phyloP scores from a whole-genome alignment of 805 yeast species.

The Lipomyces orientalis region DNA sequence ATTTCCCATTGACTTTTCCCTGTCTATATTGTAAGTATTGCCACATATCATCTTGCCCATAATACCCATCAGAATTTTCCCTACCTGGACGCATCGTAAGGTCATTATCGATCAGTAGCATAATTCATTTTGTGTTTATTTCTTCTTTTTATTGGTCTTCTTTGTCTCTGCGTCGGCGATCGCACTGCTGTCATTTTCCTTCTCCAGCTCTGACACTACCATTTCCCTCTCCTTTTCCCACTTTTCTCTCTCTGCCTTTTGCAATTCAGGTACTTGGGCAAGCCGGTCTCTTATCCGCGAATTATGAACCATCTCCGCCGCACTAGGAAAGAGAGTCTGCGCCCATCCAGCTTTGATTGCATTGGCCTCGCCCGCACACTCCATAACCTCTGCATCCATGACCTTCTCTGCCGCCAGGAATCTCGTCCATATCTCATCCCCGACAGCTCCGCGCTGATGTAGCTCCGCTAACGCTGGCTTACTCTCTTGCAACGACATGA shows the following conservation, averaged over 20 bases:
- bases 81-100: background rate
- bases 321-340: constrained; percentile 71
- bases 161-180: constrained; percentile 9
- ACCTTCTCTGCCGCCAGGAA: constrained; percentile 77
- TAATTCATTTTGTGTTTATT: background rate
- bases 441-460: constrained; percentile 87
- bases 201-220: constrained; percentile 3
- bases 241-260: constrained; percentile 13
- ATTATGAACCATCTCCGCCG: constrained; percentile 90
- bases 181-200: constrained; percentile 7
- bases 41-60: background rate
- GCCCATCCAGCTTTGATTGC: constrained; percentile 79
- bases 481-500: constrained; percentile 79
- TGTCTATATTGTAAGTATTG: background rate
- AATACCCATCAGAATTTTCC: background rate
- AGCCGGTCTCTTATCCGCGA: constrained; percentile 86
- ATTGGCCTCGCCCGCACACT: constrained; percentile 77
- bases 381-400: constrained; percentile 81
- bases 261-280: constrained; percentile 27
- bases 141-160: constrained; percentile 8
- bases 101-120: background rate
- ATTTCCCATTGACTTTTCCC: background rate
- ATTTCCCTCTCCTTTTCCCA: constrained; percentile 11
- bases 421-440: constrained; percentile 85
- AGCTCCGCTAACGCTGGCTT: constrained; percentile 71